Percentiles rank a stretch among this genome's conserved stretches.
These are phyloP conservation scores for Neonectria magnoliae DNA, from an alignment of 2,329 filamentous ascomycete species.

Conservation along the genomic window DNA sequence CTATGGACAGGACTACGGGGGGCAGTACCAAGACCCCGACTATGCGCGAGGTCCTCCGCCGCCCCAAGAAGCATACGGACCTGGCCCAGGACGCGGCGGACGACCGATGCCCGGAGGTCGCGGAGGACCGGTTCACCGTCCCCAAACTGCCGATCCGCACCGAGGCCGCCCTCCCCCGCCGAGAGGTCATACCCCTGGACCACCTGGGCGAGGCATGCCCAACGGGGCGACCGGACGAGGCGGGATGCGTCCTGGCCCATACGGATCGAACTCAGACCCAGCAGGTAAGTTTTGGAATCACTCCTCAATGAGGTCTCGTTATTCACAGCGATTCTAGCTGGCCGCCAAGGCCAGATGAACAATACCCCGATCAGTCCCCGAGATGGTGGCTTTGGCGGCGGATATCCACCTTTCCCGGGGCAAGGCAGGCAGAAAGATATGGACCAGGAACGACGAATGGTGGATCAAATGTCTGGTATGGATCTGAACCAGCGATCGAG, in stretches of 20 bases:
- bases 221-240: slow-evolving; percentile 48
- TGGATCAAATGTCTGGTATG: slow-evolving; percentile 50
- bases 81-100: slow-evolving; percentile 53
- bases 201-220: slow-evolving; percentile 38
- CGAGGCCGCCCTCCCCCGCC: slow-evolving; percentile 52
- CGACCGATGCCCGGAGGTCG: slow-evolving; percentile 55
- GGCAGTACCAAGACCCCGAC: slow-evolving; percentile 55
- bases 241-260: slow-evolving; percentile 53
- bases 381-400: slow-evolving; percentile 40
- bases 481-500: slow-evolving; percentile 41
- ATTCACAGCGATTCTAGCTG: slow-evolving; percentile 33
- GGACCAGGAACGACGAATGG: slow-evolving; percentile 46
- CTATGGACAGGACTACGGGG: slow-evolving; percentile 44
- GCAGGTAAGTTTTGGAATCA: slow-evolving; percentile 46
- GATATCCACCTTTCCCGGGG: slow-evolving; percentile 32
- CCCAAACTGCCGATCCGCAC: slow-evolving; percentile 51
- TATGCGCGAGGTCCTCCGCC: slow-evolving; percentile 57
- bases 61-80: slow-evolving; percentile 57
- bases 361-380: slow-evolving; percentile 44
- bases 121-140: slow-evolving; percentile 56
- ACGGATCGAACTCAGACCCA: slow-evolving; percentile 55
- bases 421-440: slow-evolving; percentile 35
- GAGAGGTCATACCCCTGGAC: slow-evolving; percentile 43
- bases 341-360: slow-evolving; percentile 47
- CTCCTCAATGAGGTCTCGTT: slow-evolving; percentile 3